Conservation (phyloP, 73 alveolate species). For the Stentor roeselii region DNA sequence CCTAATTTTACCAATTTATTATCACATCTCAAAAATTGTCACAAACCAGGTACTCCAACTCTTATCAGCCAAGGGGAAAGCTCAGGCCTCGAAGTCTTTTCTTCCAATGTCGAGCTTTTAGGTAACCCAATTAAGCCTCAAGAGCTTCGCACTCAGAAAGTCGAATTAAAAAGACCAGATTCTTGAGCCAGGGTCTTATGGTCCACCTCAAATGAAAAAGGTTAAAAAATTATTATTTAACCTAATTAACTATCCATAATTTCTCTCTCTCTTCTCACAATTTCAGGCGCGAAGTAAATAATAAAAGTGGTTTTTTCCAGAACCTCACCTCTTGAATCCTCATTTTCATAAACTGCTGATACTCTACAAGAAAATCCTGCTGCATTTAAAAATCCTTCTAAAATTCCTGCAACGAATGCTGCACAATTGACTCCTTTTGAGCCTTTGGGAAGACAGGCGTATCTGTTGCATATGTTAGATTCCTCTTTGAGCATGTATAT, state of each 20-base stretch:
- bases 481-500: constrained; percentile 21
- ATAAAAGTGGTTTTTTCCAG: neutral
- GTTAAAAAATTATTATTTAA: too few species aligned
- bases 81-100: too few species aligned
- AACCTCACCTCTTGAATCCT: neutral
- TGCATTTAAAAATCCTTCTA: constrained; percentile 37
- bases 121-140: too few species aligned
- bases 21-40: too few species aligned
- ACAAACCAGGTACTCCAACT: too few species aligned
- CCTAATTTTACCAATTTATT: too few species aligned
- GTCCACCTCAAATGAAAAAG: too few species aligned
- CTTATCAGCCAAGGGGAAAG: too few species aligned
- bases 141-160: too few species aligned
- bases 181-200: too few species aligned
- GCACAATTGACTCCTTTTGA: constrained; percentile 51
- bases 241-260: neutral
- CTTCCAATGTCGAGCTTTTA: too few species aligned
- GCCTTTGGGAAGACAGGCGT: constrained; percentile 2
- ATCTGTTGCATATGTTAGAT: neutral
- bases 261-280: neutral
- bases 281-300: constrained; percentile 16
- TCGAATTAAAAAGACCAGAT: too few species aligned
- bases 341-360: neutral
- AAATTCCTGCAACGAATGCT: constrained; percentile 44
- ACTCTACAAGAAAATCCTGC: constrained; percentile 35